These are phyloP conservation scores for Monilinia fructicola DNA, from an alignment of 2,329 filamentous ascomycete genomes.

Conservation along the genomic window DNA sequence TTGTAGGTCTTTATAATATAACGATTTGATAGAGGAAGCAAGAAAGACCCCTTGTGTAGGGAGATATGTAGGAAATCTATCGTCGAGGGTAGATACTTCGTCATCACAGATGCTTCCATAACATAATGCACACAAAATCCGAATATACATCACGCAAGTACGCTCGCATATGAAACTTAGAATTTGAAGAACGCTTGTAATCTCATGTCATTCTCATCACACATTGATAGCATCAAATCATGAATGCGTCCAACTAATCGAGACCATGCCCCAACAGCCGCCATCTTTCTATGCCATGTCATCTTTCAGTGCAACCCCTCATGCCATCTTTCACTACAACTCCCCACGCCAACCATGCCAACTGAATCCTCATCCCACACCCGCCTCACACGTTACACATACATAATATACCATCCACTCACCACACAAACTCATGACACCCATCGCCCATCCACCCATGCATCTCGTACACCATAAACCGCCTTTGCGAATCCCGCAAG, in stretches of 20 bases:
- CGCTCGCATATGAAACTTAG: not conserved
- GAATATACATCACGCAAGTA: not conserved
- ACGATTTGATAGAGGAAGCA: too few relatives aligned
- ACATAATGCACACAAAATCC: not conserved
- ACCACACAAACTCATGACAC: not conserved
- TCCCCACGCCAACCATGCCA: not conserved
- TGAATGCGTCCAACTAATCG: constrained; percentile 1
- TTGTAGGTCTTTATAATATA: too few relatives aligned
- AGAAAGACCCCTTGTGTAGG: too few relatives aligned
- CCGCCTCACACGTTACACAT: not conserved
- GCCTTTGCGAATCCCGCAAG: not conserved
- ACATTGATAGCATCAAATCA: constrained; percentile 6
- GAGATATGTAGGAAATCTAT: too few relatives aligned
- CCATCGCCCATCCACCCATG: not conserved
- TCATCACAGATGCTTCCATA: too few relatives aligned
- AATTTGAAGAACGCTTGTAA: constrained; percentile 1
- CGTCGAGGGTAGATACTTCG: too few relatives aligned
- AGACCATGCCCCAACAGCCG: not conserved
- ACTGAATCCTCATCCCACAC: not conserved
- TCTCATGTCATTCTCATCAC: constrained; percentile 11
- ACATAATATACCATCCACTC: not conserved
- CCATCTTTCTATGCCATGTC: constrained; percentile 4
- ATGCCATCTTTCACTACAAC: not conserved
- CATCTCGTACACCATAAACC: constrained; percentile 8
- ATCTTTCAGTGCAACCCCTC: not conserved